phyloP scores from a whole-genome alignment of 2,329 filamentous ascomycete genomes.

The Colletotrichum euphorbiae region DNA sequence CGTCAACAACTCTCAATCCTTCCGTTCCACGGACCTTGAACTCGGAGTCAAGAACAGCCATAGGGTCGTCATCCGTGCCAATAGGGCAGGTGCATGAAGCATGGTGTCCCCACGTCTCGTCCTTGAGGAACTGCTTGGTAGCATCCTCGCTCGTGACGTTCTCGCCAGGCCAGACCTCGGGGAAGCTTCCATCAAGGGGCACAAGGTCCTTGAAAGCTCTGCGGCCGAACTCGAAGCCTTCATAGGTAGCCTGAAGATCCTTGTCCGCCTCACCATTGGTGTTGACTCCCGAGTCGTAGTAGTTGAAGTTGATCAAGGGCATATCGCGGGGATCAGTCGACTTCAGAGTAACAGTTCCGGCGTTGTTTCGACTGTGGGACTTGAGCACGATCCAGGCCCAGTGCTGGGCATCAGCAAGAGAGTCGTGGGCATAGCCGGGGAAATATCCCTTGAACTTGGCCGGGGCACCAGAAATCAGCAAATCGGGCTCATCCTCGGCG shows the following conservation, averaged over 20 bases:
- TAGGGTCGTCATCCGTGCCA: constrained; percentile 64
- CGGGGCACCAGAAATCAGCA: constrained; percentile 66
- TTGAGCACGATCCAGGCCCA: constrained; percentile 62
- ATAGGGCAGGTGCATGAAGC: constrained; percentile 68
- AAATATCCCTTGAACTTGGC: constrained; percentile 68
- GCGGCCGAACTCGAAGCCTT: constrained; percentile 56
- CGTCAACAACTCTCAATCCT: constrained; percentile 71
- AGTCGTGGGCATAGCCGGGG: constrained; percentile 62
- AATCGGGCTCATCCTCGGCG: constrained; percentile 59
- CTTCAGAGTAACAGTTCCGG: constrained; percentile 71
- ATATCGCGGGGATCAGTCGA: constrained; percentile 71
- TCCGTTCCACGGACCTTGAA: constrained; percentile 68
- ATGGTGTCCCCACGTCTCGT: constrained; percentile 64
- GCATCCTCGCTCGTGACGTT: constrained; percentile 19
- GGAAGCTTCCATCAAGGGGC: constrained; percentile 8
- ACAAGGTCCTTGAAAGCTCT: constrained; percentile 44
- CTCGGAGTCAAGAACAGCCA: constrained; percentile 67
- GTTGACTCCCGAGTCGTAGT: constrained; percentile 61
- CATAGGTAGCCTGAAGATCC: constrained; percentile 40
- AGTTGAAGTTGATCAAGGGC: constrained; percentile 72
- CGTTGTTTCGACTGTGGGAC: constrained; percentile 64
- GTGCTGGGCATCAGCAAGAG: constrained; percentile 55
- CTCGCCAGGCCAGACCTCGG: constrained; percentile 15
- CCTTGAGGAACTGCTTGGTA: constrained; percentile 29
- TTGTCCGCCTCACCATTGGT: constrained; percentile 55